Evolutionary conservation across 2,329 filamentous ascomycete species (phyloP).

Genomic region (Lachnellula suecica): DNA sequence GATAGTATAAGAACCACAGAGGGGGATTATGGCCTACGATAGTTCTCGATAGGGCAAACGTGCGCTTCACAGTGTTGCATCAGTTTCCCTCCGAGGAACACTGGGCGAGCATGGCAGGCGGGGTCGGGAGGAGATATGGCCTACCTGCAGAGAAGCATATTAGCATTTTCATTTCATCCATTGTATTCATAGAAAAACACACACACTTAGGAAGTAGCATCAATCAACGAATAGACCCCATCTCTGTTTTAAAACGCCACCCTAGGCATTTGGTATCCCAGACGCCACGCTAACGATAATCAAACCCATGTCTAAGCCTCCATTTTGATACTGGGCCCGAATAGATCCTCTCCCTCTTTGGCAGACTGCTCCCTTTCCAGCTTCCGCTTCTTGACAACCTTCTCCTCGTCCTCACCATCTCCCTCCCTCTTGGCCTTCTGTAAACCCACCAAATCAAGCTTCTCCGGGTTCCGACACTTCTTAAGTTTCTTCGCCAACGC

Average conservation of each 20-base stretch:
- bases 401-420: slow-evolving; percentile 29
- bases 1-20: too few relatives aligned
- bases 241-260: slow-evolving; percentile 12
- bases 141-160: too few relatives aligned
- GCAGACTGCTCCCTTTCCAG: slow-evolving; percentile 39
- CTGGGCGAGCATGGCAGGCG: too few relatives aligned
- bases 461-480: slow-evolving; percentile 71
- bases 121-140: too few relatives aligned
- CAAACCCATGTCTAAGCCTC: slow-evolving; percentile 1
- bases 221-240: neutral
- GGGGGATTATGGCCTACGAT: neutral
- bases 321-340: slow-evolving; percentile 29
- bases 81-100: too few relatives aligned
- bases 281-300: slow-evolving; percentile 27
- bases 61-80: too few relatives aligned
- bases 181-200: neutral
- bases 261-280: slow-evolving; percentile 18
- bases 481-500: slow-evolving; percentile 68
- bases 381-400: slow-evolving; percentile 39
- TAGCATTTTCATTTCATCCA: neutral
- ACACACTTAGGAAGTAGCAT: neutral
- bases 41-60: too few relatives aligned
- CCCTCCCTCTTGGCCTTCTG: slow-evolving; percentile 56
- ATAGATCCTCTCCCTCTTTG: slow-evolving; percentile 35
- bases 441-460: slow-evolving; percentile 68